phyloP scores from a whole-genome alignment of 2,329 filamentous ascomycete species.

The Monosporascus sp. region DNA sequence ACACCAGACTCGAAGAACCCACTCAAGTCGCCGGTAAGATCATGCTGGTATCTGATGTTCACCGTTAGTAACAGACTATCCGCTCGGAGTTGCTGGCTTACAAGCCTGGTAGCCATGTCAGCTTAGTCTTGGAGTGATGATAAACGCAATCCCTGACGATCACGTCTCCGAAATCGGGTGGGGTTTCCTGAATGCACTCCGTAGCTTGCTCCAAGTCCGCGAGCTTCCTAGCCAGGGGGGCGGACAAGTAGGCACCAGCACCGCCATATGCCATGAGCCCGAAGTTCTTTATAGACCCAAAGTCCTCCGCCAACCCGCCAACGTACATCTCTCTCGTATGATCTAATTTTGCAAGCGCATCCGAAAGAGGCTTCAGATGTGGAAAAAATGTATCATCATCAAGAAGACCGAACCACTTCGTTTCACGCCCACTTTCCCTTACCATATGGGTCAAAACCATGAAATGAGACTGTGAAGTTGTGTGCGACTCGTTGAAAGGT shows the following conservation, averaged over 20 bases:
- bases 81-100: neutral
- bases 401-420: too few relatives aligned
- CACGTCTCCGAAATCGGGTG: slow-evolving; percentile 40
- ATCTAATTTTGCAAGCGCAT: slow-evolving; percentile 39
- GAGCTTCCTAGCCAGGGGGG: slow-evolving; percentile 42
- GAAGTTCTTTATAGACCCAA: slow-evolving; percentile 40
- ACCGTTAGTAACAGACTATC: neutral
- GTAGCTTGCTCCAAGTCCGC: slow-evolving; percentile 34
- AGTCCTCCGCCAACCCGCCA: slow-evolving; percentile 50
- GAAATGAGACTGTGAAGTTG: too few relatives aligned
- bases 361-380: slow-evolving; percentile 42
- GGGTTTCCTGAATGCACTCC: slow-evolving; percentile 37
- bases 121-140: slow-evolving; percentile 40
- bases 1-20: slow-evolving; percentile 53
- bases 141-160: slow-evolving; percentile 51
- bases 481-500: too few relatives aligned
- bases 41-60: slow-evolving; percentile 39
- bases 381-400: slow-evolving; percentile 45
- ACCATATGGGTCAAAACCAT: too few relatives aligned
- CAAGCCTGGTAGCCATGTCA: slow-evolving; percentile 45
- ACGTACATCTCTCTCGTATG: slow-evolving; percentile 41
- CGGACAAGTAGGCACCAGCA: slow-evolving; percentile 51
- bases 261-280: slow-evolving; percentile 55
- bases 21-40: slow-evolving; percentile 45
- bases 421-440: too few relatives aligned